phyloP scores from a whole-genome alignment of 345 rosid genomes.

The Melaleuca alternifolia region DNA sequence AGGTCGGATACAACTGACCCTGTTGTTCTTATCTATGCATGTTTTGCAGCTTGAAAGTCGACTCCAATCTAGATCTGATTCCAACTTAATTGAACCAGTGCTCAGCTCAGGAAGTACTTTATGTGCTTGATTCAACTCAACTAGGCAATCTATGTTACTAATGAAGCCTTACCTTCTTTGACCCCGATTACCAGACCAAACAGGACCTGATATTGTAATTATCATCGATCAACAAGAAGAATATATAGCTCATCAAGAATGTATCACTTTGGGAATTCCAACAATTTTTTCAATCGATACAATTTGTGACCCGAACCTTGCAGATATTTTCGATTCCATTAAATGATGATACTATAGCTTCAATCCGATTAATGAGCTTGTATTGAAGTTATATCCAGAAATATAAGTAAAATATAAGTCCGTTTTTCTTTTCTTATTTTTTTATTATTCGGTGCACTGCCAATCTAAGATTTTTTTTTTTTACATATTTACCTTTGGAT shows the following conservation, averaged over 20 bases:
- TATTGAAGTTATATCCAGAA: neutral
- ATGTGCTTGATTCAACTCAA: neutral
- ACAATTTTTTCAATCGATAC: too few species aligned
- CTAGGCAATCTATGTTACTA: neutral
- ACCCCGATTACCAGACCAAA: neutral
- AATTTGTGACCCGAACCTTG: too few species aligned
- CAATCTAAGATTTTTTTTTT: neutral
- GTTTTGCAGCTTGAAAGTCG: neutral
- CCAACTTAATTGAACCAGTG: neutral
- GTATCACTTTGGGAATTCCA: too few species aligned
- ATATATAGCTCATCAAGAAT: too few species aligned
- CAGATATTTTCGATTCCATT: too few species aligned
- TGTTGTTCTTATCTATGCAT: neutral
- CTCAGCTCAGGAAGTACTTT: neutral
- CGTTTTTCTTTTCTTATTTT: neutral
- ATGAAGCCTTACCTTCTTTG: neutral
- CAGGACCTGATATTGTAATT: neutral
- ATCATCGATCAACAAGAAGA: too few species aligned
- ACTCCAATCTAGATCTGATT: neutral
- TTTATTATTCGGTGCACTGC: neutral
- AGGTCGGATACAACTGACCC: neutral
- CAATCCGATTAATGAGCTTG: neutral
- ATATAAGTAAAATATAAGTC: neutral
- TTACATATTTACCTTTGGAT: neutral
- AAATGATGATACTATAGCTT: too few species aligned